Base-by-base conservation (phyloP, 2,329 filamentous ascomycete genomes). In the Sarocladiaceae sp. region DNA sequence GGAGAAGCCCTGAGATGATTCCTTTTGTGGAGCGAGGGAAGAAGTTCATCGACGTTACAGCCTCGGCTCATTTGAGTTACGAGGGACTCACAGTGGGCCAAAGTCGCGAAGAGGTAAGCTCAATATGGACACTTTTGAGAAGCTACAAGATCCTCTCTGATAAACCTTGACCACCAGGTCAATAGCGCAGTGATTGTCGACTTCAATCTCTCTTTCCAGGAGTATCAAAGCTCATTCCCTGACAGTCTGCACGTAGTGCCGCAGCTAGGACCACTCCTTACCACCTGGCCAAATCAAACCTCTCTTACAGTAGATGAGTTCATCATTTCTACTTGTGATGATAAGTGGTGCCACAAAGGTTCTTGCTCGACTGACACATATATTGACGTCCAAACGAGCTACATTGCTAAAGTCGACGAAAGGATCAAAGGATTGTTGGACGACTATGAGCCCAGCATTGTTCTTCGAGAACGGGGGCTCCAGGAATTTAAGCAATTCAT, bases 171-270 rank as follows among this genome's bases (percentile, higher is more conserved):
- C n/a, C 7, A 23, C 11, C 39, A 44, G 39, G 23, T 44, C 18
- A 44, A 44, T n/a, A 44, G 39, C 39, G 39, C 39, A 6, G 39
- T 44, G n/a, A 26, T 44, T 5, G 18, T 44, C 20, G 39, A 44
- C 39, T 23, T 44, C 39, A 44, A 44, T 13, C 18, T 44, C 6
- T 23, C 39, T 7, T 44, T 44, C n/a, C 39, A 44, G n/a, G 39
- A 44, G 39, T 44, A 44, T 20, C 39, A 26, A 13, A 4, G 18
- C 11, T 23, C 18, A 6, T 26, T 44, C 11, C 39, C 39, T 26
- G 39, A 44, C 18, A 6, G 7, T 12, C 13, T 11, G 11, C 4
- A 44, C 18, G 39, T 26, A 15, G 39, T 44, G 12, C 33, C 33
- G 15, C 33, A n/a, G 15, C 33, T 36, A 12, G 15, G 5, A 36